These are phyloP conservation scores for Aspergillus ruber DNA, from an alignment of 2,329 filamentous ascomycete genomes.

Conservation along the genomic window DNA sequence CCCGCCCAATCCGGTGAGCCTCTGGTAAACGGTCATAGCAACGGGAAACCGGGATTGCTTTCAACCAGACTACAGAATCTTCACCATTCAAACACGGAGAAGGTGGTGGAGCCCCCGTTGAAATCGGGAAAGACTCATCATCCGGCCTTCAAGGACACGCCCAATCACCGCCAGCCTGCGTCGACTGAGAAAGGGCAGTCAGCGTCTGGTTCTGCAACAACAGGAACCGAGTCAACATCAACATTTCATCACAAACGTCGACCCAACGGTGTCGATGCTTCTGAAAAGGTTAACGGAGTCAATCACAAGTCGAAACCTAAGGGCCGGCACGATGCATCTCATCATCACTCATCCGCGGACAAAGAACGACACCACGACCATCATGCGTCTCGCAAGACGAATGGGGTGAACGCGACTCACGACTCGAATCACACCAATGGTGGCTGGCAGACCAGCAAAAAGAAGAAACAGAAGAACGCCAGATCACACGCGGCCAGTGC, in stretches of 20 bases:
- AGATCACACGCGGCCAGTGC: constrained; percentile 26
- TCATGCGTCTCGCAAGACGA: constrained; percentile 24
- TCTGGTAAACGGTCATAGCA: constrained; percentile 19
- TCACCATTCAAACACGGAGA: constrained; percentile 31
- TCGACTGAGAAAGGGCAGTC: constrained; percentile 19
- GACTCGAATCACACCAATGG: constrained; percentile 18
- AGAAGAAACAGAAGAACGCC: constrained; percentile 33
- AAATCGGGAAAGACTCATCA: constrained; percentile 19
- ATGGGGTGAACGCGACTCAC: constrained; percentile 22
- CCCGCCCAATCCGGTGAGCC: constrained; percentile 8
- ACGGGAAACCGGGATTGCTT: constrained; percentile 27
- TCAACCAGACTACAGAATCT: constrained; percentile 33
- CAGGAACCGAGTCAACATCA: constrained; percentile 24
- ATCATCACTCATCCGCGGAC: constrained; percentile 11
- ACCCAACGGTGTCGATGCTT: constrained; percentile 22
- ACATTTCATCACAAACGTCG: constrained; percentile 27
- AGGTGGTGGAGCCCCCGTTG: constrained; percentile 20
- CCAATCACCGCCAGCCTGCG: constrained; percentile 10
- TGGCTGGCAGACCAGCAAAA: constrained; percentile 42
- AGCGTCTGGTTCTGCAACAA: constrained; percentile 16
- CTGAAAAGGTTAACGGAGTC: constrained; percentile 30
- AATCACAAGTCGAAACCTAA: constrained; percentile 30
- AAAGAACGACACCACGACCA: constrained; percentile 27
- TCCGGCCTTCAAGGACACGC: constrained; percentile 19
- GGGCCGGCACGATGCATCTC: constrained; percentile 23